Evolutionary conservation across 768 basidiomycete genomes (phyloP).

Genomic region (Symmetrospora coprosmae): DNA sequence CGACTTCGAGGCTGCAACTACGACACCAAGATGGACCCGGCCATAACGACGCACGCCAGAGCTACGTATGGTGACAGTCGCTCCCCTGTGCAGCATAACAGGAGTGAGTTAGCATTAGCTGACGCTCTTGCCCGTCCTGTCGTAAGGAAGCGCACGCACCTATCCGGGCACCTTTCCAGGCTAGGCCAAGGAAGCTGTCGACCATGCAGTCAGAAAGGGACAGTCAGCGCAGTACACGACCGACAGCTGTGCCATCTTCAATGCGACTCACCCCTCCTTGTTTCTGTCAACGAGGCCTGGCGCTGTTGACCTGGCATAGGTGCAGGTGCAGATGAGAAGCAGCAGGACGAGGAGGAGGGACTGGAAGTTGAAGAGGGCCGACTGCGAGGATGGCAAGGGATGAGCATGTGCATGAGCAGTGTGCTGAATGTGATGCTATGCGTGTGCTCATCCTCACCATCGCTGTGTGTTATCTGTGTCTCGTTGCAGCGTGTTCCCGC

Average conservation of each 20-base stretch:
- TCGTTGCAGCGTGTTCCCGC: no score
- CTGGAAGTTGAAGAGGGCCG: conserved; percentile 96
- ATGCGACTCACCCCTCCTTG: conserved; percentile 62
- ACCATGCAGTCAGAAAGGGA: not conserved
- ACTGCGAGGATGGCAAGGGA: conserved; percentile 48
- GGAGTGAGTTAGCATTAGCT: no score
- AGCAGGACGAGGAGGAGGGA: conserved; percentile 85
- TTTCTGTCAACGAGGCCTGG: conserved; percentile 84
- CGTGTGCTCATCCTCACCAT: no score
- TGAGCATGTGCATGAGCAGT: no score
- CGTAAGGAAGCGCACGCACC: conserved; percentile 54
- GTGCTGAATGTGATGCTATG: no score
- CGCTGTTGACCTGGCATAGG: conserved; percentile 78
- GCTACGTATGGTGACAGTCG: conserved; percentile 90
- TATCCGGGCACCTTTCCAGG: conserved; percentile 92
- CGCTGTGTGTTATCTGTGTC: no score
- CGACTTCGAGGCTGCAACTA: not conserved
- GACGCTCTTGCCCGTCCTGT: no score
- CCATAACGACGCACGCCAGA: conserved; percentile 85
- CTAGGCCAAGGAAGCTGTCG: conserved; percentile 67
- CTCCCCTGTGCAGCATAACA: conserved; percentile 49
- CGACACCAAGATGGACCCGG: conserved; percentile 49
- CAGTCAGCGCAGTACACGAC: not conserved
- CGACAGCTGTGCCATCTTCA: not conserved
- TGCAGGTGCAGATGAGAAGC: conserved; percentile 89